Conservation (phyloP, 352 stramenopile species). For the Globisporangium perplexum region DNA sequence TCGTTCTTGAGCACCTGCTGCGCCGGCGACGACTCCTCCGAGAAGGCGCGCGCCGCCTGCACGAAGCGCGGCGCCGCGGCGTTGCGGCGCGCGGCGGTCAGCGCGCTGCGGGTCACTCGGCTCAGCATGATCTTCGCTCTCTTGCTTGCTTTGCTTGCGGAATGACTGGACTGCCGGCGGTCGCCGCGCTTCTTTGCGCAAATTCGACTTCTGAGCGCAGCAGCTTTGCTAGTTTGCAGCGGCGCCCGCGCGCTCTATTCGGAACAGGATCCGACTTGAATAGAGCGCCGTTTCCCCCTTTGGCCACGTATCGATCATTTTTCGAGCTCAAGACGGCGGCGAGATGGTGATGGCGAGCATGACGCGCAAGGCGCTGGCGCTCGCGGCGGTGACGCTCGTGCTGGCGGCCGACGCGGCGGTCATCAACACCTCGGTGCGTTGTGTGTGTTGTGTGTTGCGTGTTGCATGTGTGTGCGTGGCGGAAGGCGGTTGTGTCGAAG, state of each 20-base stretch:
- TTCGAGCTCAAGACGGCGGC: neutral
- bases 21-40: slow-evolving; percentile 38
- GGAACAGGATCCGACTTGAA: neutral
- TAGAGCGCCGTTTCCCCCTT: neutral
- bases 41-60: slow-evolving; percentile 35
- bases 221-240: neutral
- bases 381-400: slow-evolving; percentile 25
- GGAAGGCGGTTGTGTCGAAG: too few relatives aligned
- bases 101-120: slow-evolving; percentile 63
- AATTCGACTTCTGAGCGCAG: too few relatives aligned
- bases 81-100: slow-evolving; percentile 46
- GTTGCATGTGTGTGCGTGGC: neutral
- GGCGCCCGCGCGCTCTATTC: neutral
- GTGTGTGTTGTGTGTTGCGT: too few relatives aligned
- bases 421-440: slow-evolving; percentile 72
- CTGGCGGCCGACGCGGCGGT: slow-evolving; percentile 31
- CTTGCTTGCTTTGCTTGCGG: slow-evolving; percentile 2
- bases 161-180: neutral
- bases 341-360: slow-evolving; percentile 9
- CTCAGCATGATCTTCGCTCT: slow-evolving; percentile 39
- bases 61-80: slow-evolving; percentile 34
- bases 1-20: slow-evolving; percentile 44
- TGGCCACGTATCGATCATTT: slow-evolving; percentile 1
- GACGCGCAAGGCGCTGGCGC: slow-evolving; percentile 17
- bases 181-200: neutral